phyloP scores from a whole-genome alignment of 257 asterid species.

The Solanum dulcamara region DNA sequence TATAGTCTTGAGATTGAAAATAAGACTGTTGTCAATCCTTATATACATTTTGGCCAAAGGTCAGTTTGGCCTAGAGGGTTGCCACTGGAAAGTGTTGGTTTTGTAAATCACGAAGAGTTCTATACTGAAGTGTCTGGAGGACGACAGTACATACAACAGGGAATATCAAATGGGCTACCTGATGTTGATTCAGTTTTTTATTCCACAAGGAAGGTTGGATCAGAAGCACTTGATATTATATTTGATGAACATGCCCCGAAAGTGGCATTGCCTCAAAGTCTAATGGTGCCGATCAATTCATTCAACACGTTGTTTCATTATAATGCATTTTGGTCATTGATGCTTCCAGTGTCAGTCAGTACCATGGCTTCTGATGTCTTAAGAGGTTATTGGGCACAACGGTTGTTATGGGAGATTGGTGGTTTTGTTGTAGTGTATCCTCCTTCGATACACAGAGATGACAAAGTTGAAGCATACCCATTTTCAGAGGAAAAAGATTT shows the following conservation, averaged over 20 bases:
- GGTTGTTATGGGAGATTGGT: conserved; percentile 89
- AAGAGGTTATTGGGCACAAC: conserved; percentile 97
- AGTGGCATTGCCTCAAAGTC: conserved; percentile 90
- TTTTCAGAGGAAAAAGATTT: conserved; percentile 94
- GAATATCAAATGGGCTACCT: conserved; percentile 84
- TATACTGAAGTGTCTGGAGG: conserved; percentile 89
- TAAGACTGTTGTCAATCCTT: conserved; percentile 82
- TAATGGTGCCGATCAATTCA: conserved; percentile 84
- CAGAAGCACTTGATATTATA: conserved; percentile 70
- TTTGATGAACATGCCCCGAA: conserved; percentile 80
- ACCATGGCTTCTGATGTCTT: conserved; percentile 92
- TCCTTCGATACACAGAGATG: conserved; percentile 64
- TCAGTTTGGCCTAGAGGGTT: conserved; percentile 97
- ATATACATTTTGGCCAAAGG: conserved; percentile 88
- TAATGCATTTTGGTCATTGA: conserved; percentile 87
- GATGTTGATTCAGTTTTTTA: conserved; percentile 91
- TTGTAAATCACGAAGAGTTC: conserved; percentile 74
- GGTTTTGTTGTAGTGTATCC: conserved; percentile 84
- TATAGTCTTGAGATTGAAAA: conserved; percentile 83
- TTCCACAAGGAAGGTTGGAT: conserved; percentile 65
- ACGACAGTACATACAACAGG: conserved; percentile 86
- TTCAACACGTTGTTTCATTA: conserved; percentile 82
- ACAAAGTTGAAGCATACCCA: conserved; percentile 64
- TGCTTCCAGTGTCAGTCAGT: conserved; percentile 94
- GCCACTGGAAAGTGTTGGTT: conserved; percentile 89